Conservation (phyloP, 2,329 filamentous ascomycete species). For the Aspergillus sergii region DNA sequence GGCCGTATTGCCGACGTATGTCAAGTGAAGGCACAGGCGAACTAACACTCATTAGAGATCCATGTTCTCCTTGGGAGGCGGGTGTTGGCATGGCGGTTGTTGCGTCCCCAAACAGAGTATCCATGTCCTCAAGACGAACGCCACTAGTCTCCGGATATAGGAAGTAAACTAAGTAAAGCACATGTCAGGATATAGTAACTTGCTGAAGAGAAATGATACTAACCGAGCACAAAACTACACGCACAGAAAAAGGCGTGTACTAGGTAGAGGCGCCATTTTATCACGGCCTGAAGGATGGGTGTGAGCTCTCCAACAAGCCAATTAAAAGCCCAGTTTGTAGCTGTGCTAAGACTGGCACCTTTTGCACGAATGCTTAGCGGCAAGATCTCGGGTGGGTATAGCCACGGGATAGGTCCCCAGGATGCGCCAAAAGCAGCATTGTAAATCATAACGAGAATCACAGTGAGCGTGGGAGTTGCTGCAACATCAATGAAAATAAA, state of each 20-base stretch:
- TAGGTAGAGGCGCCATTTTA: slow-evolving; percentile 91
- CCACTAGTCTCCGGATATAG: slow-evolving; percentile 97
- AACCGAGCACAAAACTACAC: slow-evolving; percentile 92
- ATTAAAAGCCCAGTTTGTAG: slow-evolving; percentile 97
- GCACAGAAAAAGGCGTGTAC: slow-evolving; percentile 97
- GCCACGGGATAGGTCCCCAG: slow-evolving; percentile 98
- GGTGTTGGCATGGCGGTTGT: slow-evolving; percentile 82
- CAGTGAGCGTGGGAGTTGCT: slow-evolving; percentile 79
- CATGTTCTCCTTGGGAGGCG: slow-evolving; percentile 73
- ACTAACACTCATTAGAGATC: slow-evolving; percentile 74
- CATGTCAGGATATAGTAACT: background rate
- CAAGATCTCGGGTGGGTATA: slow-evolving; percentile 98
- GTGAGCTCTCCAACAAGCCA: slow-evolving; percentile 97
- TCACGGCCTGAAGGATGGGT: slow-evolving; percentile 86
- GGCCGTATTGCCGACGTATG: slow-evolving; percentile 55
- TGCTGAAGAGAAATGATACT: slow-evolving; percentile 45
- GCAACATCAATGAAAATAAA: slow-evolving; percentile 85
- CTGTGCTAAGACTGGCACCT: slow-evolving; percentile 93
- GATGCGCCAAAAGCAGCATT: slow-evolving; percentile 95
- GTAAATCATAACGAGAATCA: slow-evolving; percentile 96
- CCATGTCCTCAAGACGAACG: slow-evolving; percentile 95
- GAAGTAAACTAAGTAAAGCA: slow-evolving; percentile 74
- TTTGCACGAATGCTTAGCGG: slow-evolving; percentile 96
- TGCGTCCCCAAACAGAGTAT: slow-evolving; percentile 88
- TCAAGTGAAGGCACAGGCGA: slow-evolving; percentile 82